Evolutionary conservation across 768 basidiomycete species (phyloP), one percentile per base, ranked within the genome.

Genomic region (Punctularia strigosozonata): DNA sequence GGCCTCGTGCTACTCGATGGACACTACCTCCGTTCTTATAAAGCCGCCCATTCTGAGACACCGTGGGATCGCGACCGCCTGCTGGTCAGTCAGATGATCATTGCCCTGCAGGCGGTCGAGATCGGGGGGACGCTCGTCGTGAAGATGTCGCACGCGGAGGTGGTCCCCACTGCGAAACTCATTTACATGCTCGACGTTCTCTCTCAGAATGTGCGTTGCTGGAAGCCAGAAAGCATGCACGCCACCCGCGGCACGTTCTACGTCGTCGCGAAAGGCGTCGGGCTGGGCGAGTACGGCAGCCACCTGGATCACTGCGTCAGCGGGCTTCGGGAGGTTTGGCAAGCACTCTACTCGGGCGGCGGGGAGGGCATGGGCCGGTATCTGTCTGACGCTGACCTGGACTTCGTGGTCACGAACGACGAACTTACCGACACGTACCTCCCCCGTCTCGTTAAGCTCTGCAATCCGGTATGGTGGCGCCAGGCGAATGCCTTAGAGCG

Each of bases 1-100:
- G 52, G 54, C 35, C 43, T 62, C 14, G 58, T 58, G 14, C 42
- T 60, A 7, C 50, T 61, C 37, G 61, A 61, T 36, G 61, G 53
- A 8, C 60, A 60, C 39, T 53, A 53, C 2, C 42, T 60, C 14
- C 57, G 60, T 31, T 48, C 42, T 4, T 46, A 44, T 36, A 17
- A 33, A 20, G 31, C 17, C 7, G 3, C 20, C 14, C 13, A 28
- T n/a, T 26, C 13, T 12, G 31, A 31, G 28, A n/a, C 15, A 13
- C 37, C 42, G 18, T 37, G 34, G 24, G 47, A 47, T 39, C 36
- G 41, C 37, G 52, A 53, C 26, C 51, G 52, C 18, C 50, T 60
- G 19, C 46, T 56, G 18, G 50, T 59, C 21, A 48, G 53, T 8
- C 58, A 60, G 45, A 33, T 62, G 32, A 46, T 60, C 37, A 51